Percentiles rank a stretch among this genome's conserved stretches.
Evolutionary conservation across 805 yeast genomes (phyloP).

Genomic region (Saccharomycopsis amapae): DNA sequence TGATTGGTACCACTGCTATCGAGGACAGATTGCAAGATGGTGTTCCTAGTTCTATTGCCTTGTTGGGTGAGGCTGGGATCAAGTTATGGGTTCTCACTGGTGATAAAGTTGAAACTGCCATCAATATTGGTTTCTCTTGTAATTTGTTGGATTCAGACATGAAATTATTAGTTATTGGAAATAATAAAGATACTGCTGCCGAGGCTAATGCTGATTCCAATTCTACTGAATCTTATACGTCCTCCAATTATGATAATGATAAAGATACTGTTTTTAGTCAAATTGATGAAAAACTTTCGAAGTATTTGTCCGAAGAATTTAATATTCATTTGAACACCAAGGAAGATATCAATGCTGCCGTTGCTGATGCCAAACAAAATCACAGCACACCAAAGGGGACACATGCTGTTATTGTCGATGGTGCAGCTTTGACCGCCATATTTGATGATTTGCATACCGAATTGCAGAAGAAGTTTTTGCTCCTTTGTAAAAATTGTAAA

Average conservation of each 20-base stretch:
- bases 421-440: slow-evolving; percentile 46
- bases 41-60: slow-evolving; percentile 66
- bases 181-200: slow-evolving; percentile 28
- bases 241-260: slow-evolving; percentile 1
- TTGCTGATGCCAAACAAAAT: slow-evolving; percentile 46
- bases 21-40: slow-evolving; percentile 75
- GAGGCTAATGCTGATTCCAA: neutral
- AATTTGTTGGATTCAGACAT: slow-evolving; percentile 59
- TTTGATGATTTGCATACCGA: slow-evolving; percentile 34
- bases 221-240: neutral
- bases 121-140: slow-evolving; percentile 76
- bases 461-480: slow-evolving; percentile 47
- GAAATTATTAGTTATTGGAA: slow-evolving; percentile 57
- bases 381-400: slow-evolving; percentile 57
- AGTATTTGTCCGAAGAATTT: slow-evolving; percentile 43
- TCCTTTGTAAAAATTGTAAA: slow-evolving; percentile 67
- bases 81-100: slow-evolving; percentile 82
- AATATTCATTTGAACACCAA: slow-evolving; percentile 35
- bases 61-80: slow-evolving; percentile 64
- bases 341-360: slow-evolving; percentile 38
- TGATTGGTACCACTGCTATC: slow-evolving; percentile 76
- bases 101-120: slow-evolving; percentile 77
- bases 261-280: neutral
- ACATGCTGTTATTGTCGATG: slow-evolving; percentile 63
- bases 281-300: slow-evolving; percentile 32